A percentile compares a stretch with the other conserved stretches of the same genome.
These are phyloP conservation scores for Nicotiana benthamiana DNA, from an alignment of 257 asterid genomes.

Conservation along the genomic window DNA sequence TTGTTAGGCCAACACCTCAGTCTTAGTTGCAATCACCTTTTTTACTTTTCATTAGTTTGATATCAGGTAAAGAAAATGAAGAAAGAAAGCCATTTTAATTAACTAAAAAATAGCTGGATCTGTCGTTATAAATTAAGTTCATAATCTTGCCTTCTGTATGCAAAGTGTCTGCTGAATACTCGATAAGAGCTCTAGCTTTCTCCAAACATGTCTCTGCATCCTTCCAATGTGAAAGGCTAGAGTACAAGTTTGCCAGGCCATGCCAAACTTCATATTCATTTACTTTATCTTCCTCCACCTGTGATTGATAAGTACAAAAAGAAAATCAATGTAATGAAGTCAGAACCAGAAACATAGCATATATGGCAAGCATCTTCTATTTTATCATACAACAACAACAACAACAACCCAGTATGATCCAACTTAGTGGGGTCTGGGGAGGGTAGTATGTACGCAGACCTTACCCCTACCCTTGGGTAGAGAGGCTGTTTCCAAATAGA, in stretches of 20 bases:
- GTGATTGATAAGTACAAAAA: constrained; percentile 10
- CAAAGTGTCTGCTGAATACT: constrained; percentile 76
- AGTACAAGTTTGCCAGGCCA: constrained; percentile 82
- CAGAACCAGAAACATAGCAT: constrained; percentile 8
- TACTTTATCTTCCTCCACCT: constrained; percentile 69
- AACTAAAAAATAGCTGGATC: background rate
- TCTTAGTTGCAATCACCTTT: background rate
- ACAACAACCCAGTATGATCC: too few species aligned
- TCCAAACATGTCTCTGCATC: constrained; percentile 88
- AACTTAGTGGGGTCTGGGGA: too few species aligned
- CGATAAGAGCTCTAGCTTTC: constrained; percentile 71
- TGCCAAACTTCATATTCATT: constrained; percentile 94
- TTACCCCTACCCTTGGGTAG: too few species aligned
- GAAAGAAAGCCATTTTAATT: background rate
- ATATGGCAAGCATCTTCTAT: background rate
- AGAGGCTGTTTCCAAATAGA: too few species aligned
- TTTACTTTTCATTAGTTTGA: background rate
- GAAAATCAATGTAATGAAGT: constrained; percentile 5
- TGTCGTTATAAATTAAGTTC: background rate
- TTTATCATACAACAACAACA: too few species aligned
- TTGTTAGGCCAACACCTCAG: background rate
- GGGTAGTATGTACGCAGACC: too few species aligned
- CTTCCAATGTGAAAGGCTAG: constrained; percentile 85
- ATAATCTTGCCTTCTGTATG: constrained; percentile 66
- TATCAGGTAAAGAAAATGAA: background rate